Conservation (phyloP, 2,329 filamentous ascomycete species). For the Didymellaceae sp. region DNA sequence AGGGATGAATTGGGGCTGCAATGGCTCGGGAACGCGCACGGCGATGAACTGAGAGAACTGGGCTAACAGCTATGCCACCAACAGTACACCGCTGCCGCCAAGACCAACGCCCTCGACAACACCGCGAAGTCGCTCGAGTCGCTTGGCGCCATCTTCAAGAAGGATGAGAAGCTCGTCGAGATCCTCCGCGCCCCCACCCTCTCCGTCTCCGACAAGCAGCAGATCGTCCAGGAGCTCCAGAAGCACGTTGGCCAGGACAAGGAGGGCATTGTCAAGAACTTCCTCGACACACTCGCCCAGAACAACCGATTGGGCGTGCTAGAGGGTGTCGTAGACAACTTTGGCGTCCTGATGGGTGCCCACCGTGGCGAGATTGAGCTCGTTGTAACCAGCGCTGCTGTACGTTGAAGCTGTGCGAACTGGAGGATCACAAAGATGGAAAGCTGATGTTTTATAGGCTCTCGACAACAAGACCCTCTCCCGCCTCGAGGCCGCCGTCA, state of each 20-base stretch:
- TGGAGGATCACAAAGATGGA: not conserved
- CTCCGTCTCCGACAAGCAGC: constrained; percentile 76
- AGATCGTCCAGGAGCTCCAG: constrained; percentile 85
- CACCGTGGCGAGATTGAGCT: constrained; percentile 92
- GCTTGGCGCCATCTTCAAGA: constrained; percentile 75
- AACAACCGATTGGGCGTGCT: constrained; percentile 93
- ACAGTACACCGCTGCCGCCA: constrained; percentile 95
- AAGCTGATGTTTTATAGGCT: constrained; percentile 59
- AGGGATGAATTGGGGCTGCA: constrained; percentile 26
- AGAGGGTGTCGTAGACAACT: constrained; percentile 85
- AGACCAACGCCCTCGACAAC: constrained; percentile 82
- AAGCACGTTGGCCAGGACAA: constrained; percentile 76
- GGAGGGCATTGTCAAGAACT: constrained; percentile 87
- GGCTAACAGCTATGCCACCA: constrained; percentile 34
- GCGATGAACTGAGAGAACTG: constrained; percentile 17
- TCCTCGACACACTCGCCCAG: constrained; percentile 86
- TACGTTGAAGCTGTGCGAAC: constrained; percentile 56
- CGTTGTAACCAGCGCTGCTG: constrained; percentile 86
- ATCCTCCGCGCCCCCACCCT: constrained; percentile 86
- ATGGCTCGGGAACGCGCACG: constrained; percentile 21
- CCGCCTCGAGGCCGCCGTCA: constrained; percentile 84
- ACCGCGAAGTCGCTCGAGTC: constrained; percentile 79
- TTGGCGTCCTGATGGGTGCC: constrained; percentile 83
- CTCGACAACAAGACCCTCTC: constrained; percentile 86
- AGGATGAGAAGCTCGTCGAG: constrained; percentile 78